Evolutionary conservation across 768 basidiomycete species (phyloP), one percentile per base, ranked within the genome.

Genomic region (Cystobasidium onofrii): DNA sequence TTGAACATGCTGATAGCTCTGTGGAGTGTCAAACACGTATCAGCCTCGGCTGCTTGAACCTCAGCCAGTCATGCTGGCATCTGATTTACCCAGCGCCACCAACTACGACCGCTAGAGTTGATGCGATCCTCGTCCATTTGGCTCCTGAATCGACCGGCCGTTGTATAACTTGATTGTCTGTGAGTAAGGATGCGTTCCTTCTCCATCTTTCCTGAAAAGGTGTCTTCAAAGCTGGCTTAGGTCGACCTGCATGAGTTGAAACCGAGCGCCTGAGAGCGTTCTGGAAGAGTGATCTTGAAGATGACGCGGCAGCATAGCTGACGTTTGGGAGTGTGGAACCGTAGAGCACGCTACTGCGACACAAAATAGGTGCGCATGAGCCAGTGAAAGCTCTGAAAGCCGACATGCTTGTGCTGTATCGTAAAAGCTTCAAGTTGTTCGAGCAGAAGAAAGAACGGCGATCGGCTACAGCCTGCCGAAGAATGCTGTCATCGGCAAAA

Each of bases 1-100:
- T 77, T 33, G 52, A 75, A 69, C 23, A 74, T 43, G 73, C 77
- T 76, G 55, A 78, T 61, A 0, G 72, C 78, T 1, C 76, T 60
- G 54, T n/a, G 23, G 23, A n/a, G n/a, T n/a, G n/a, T n/a, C n/a
- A n/a, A n/a, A n/a, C n/a, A n/a, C n/a, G n/a, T n/a, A n/a, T n/a
- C n/a, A n/a, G n/a, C n/a, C n/a, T n/a, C n/a, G n/a, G n/a, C n/a
- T n/a, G n/a, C n/a, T n/a, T n/a, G n/a, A n/a, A n/a, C n/a, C n/a
- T n/a, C n/a, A n/a, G n/a, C n/a, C n/a, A n/a, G n/a, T n/a, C n/a
- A 41, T 31, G 63, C 18, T 6, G 55, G 29, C 69, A 73, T n/a
- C n/a, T n/a, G 17, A 41, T 34, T 20, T 36, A 64, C 63, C 63
- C 73, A 17, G 71, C 52, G 29, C 73, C 73, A 29, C 41, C 73